A percentile compares a stretch with the other conserved stretches of the same genome.
Conservation (phyloP, 805 yeast genomes). For the Kuraishia ogatae region DNA sequence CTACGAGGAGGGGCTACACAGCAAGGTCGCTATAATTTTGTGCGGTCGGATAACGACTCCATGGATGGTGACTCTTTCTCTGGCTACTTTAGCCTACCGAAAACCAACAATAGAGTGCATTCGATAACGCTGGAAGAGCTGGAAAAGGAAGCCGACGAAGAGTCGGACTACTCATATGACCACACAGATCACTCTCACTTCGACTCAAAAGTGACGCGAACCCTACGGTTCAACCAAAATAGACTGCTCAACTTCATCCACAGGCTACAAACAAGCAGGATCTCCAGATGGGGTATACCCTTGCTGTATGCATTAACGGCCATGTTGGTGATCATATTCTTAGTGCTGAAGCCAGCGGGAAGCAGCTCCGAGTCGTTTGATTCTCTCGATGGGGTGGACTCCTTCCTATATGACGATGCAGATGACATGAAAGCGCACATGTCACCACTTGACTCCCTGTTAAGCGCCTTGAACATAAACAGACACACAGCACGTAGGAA, state of each 20-base stretch:
- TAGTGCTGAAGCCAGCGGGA: slow-evolving; percentile 1
- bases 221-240: slow-evolving; percentile 5
- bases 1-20: neutral
- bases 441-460: neutral
- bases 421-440: neutral
- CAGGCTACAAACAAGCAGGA: slow-evolving; percentile 10
- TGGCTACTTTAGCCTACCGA: neutral
- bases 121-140: slow-evolving; percentile 1
- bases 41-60: neutral
- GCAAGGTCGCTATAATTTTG: neutral
- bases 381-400: neutral
- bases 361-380: neutral
- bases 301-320: slow-evolving; percentile 11
- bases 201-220: neutral
- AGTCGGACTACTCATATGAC: slow-evolving; percentile 1
- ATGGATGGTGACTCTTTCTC: neutral
- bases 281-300: slow-evolving; percentile 11
- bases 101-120: neutral
- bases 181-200: slow-evolving; percentile 2
- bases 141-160: neutral
- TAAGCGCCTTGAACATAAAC: neutral
- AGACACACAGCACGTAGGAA: neutral
- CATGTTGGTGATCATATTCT: slow-evolving; percentile 6
- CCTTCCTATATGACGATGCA: neutral
- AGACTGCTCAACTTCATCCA: slow-evolving; percentile 6